Evolutionary conservation across 1,284 basidiomycete species (phyloP), one percentile per base, ranked within the genome.

Genomic region (Trichosporon asahii): DNA sequence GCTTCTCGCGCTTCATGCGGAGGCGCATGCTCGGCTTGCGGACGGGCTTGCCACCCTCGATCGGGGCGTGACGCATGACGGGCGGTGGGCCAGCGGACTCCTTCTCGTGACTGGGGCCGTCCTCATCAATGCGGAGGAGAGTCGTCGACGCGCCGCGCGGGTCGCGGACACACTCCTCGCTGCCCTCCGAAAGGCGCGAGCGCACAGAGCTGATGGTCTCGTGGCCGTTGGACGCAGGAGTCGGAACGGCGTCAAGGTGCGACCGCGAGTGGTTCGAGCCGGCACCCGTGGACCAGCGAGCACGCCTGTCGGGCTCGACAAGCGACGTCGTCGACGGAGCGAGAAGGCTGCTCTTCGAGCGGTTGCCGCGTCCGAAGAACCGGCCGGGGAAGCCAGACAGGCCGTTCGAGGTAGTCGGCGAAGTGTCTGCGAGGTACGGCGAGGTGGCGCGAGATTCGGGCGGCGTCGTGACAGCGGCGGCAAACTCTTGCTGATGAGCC

Each of bases 401-500:
- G 7, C 40, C 40, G 25, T 46, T 49, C 4, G 27, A 37, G 2
- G 60, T 3, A 11, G 35, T 31, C 9, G 66, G 57, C 7, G 53
- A 37, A 1, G 29, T 31, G 5, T 49, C 63, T 1, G 60, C 63
- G 37, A 57, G 44, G 21, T 66, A 63, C 0, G 72, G 72, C 40
- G 69, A 70, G 6, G 33, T 67, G 14, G 65, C 66, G 12, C 37
- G 72, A 12, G 65, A 66, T 25, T 66, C 65, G 6, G 64, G 55
- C 8, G 63, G 37, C n/a, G 63, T 40, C n/a, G 31, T n/a, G 25
- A 29, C 14, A 37, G 35, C 23, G 60, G 18, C 40, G 29, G 33
- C 65, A 53, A 65, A 67, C 31, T 71, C 70, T 64, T 80, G 78
- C 72, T 80, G 78, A 14, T 74, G 72, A 1, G 74, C 75, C 2